These are phyloP conservation scores for Ensete ventricosum DNA, from an alignment of 176 grass and related monocot genomes.

Conservation along the genomic window DNA sequence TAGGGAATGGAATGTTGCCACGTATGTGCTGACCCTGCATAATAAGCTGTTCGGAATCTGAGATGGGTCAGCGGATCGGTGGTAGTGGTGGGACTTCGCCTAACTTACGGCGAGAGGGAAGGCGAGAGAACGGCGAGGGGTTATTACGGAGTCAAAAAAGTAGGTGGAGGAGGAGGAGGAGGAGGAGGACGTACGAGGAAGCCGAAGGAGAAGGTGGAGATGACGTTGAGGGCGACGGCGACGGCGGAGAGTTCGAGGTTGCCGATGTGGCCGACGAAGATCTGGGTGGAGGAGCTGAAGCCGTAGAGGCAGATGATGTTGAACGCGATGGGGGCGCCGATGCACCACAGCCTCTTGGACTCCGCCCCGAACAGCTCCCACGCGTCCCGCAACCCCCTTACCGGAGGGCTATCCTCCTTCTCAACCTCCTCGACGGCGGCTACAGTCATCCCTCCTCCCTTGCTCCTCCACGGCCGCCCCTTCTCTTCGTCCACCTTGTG, in stretches of 20 bases:
- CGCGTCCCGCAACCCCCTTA: not conserved
- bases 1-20: no score
- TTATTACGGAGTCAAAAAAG: not conserved
- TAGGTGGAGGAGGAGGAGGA: no score
- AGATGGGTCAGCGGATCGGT: no score
- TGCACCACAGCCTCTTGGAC: slow-evolving; percentile 41
- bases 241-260: slow-evolving; percentile 42
- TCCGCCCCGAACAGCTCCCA: slow-evolving; percentile 23
- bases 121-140: no score
- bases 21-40: no score
- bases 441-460: not conserved
- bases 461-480: not conserved
- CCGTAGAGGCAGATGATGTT: slow-evolving; percentile 30
- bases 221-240: slow-evolving; percentile 45
- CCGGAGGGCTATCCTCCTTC: not conserved
- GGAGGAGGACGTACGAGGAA: slow-evolving; percentile 26
- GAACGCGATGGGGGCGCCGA: slow-evolving; percentile 46
- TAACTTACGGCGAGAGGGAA: no score
- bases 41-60: no score
- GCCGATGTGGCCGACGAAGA: slow-evolving; percentile 61
- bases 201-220: slow-evolving; percentile 42
- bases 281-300: slow-evolving; percentile 35
- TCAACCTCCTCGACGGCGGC: not conserved
- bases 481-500: not conserved
- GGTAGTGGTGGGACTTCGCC: no score